Conservation (phyloP, 345 rosid genomes). For the Gossypium sturtianum region DNA sequence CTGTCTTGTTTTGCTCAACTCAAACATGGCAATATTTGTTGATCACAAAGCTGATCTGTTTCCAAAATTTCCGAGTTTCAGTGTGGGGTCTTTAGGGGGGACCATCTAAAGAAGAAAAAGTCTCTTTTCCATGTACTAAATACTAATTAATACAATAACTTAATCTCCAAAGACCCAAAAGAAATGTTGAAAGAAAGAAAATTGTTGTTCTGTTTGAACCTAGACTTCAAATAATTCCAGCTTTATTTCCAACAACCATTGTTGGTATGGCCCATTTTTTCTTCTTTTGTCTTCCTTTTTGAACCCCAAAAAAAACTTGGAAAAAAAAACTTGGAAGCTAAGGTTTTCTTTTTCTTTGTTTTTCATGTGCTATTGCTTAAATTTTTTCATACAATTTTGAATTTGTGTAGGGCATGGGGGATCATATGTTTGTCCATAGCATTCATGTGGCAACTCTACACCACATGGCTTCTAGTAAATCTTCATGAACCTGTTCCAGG, state of each 20-base stretch:
- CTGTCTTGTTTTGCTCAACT: neutral
- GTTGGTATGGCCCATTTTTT: neutral
- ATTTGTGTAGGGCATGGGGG: constrained; percentile 44
- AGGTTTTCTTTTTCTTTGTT: neutral
- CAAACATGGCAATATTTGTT: neutral
- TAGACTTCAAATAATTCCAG: neutral
- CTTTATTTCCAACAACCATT: neutral
- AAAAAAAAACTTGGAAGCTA: neutral
- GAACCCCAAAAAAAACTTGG: neutral
- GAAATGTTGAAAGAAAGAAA: neutral
- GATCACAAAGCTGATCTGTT: too few relatives aligned
- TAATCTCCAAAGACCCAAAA: neutral
- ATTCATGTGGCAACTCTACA: constrained; percentile 43
- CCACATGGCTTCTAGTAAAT: constrained; percentile 41
- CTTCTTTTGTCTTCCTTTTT: neutral
- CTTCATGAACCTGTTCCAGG: constrained; percentile 34
- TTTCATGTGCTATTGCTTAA: neutral
- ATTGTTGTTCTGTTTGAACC: too few relatives aligned
- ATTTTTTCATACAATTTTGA: neutral
- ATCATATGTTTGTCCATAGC: constrained; percentile 23
- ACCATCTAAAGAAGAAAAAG: neutral
- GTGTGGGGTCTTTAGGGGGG: neutral
- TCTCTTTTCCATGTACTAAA: too few relatives aligned
- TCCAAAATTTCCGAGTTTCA: neutral
- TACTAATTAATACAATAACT: neutral